Evolutionary conservation across 2,329 filamentous ascomycete genomes (phyloP).

Genomic region (Cercospora sojina): DNA sequence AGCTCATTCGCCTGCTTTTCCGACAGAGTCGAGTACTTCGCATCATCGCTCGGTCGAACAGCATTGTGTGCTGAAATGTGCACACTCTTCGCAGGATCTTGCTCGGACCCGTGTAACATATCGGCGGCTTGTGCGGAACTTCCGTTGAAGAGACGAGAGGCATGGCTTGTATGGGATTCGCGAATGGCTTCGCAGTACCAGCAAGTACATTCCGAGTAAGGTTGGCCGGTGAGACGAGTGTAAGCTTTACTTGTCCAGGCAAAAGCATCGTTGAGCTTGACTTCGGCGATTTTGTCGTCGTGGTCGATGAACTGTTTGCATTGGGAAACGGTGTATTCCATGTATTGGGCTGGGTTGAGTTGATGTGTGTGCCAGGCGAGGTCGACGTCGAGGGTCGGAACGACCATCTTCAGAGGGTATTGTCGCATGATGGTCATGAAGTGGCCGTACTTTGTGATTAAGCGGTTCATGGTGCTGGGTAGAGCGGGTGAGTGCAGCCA

Average conservation of each 20-base stretch:
- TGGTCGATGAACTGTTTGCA: conserved; percentile 69
- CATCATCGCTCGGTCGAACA: conserved; percentile 44
- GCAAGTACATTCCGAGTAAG: conserved; percentile 76
- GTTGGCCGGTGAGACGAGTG: conserved; percentile 60
- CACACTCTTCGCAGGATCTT: conserved; percentile 56
- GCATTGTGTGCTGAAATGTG: conserved; percentile 76
- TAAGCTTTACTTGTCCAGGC: conserved; percentile 72
- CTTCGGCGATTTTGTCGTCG: conserved; percentile 78
- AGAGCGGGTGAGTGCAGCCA: conserved; percentile 73
- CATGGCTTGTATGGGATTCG: conserved; percentile 52
- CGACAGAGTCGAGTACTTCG: conserved; percentile 23
- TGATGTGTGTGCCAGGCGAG: conserved; percentile 81
- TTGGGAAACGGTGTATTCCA: conserved; percentile 52
- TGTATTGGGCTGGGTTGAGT: conserved; percentile 64
- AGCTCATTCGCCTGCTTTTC: conserved; percentile 43
- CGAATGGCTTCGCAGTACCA: conserved; percentile 80
- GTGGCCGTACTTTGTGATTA: conserved; percentile 63
- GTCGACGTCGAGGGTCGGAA: conserved; percentile 74
- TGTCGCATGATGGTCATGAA: conserved; percentile 61
- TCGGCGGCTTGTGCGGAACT: conserved; percentile 38
- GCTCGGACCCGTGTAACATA: conserved; percentile 47
- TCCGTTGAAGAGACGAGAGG: conserved; percentile 49
- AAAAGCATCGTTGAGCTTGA: conserved; percentile 62
- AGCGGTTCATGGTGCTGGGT: conserved; percentile 61
- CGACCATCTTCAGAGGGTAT: conserved; percentile 51